Evolutionary conservation across 139 green algal genomes (phyloP).

Genomic region (Chlorella vulgaris): DNA sequence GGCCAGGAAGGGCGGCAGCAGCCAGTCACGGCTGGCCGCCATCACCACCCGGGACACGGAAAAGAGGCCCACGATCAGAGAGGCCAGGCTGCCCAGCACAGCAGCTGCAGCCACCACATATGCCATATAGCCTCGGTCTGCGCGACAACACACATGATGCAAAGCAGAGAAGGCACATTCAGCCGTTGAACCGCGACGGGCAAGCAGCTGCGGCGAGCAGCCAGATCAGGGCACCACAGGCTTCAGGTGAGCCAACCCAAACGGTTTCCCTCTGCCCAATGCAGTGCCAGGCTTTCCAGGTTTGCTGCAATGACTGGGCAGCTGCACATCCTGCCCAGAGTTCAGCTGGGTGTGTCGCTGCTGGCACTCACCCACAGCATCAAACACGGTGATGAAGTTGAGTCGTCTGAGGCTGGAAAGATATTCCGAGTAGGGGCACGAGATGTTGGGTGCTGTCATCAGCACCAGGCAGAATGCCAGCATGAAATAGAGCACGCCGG

Average conservation of each 20-base stretch:
- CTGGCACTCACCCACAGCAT: background rate
- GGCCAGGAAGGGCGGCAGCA: constrained; percentile 47
- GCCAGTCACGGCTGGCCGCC: constrained; percentile 37
- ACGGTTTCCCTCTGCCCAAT: too few relatives aligned
- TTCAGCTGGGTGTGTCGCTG: too few relatives aligned
- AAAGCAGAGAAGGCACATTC: too few relatives aligned
- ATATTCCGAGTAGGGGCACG: too few relatives aligned
- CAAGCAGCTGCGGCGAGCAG: too few relatives aligned
- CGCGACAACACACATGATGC: background rate
- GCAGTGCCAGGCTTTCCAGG: too few relatives aligned
- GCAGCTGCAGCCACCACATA: constrained; percentile 31
- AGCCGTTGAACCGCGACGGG: too few relatives aligned
- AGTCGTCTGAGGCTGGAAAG: too few relatives aligned
- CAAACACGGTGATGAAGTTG: background rate
- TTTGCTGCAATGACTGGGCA: too few relatives aligned
- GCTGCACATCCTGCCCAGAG: too few relatives aligned
- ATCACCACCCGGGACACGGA: constrained; percentile 37
- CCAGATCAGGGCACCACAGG: background rate
- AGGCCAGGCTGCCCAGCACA: constrained; percentile 34
- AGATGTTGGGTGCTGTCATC: constrained; percentile 4
- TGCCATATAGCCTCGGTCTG: constrained; percentile 35
- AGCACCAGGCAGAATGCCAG: constrained; percentile 25
- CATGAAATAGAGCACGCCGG: constrained; percentile 19
- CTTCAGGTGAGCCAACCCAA: too few relatives aligned
- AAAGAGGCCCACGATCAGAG: constrained; percentile 43